Base-by-base conservation (phyloP, 805 yeast genomes). In the Yamadazyma sp. region DNA sequence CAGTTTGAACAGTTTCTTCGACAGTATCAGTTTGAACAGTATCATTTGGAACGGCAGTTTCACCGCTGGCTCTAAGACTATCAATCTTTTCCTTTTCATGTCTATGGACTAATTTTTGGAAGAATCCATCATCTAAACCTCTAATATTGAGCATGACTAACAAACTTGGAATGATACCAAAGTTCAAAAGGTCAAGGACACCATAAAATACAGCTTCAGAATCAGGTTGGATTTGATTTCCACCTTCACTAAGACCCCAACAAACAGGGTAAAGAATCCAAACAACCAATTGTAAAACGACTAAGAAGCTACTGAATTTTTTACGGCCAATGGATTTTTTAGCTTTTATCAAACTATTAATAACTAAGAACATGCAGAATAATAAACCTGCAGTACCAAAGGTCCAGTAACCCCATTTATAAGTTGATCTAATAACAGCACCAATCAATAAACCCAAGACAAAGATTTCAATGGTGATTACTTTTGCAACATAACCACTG, bases 341-440 rank as follows among this genome's bases (percentile, higher is more conserved):
- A 0, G 45, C 33, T 17, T 38, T 40, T 11, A 36, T 11, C 13
- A 41, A 19, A 10, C 39, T 29, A 19, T 27, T 33, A 16, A 33
- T 27, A 29, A 63, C 34, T 47, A 70, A 66, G 29, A 44, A 52
- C 31, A 70, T 53, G 13, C 65, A 65, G 36, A 64, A 60, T 39
- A 75, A 42, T 56, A 67, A 60, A 23, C 70, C 67, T 39, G 56
- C 56, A 26, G 64, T 63, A 20, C 74, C 78, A 53, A 80, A 75
- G 5, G 75, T 69, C 57, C 74, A 80, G 63, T 75, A 79, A 53
- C 86, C 86, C 84, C 84, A 80, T 55, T 76, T 80, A 58, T 80
- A 80, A 28, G 75, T 58, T 7, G 82, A 69, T 22, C 53, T 44
- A 40, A 80, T 73, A 44, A 80, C 60, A 14, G 73, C 41, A 48